Evolutionary conservation across 2,329 filamentous ascomycete species (phyloP).

Genomic region (Chaetothyriales sp.): DNA sequence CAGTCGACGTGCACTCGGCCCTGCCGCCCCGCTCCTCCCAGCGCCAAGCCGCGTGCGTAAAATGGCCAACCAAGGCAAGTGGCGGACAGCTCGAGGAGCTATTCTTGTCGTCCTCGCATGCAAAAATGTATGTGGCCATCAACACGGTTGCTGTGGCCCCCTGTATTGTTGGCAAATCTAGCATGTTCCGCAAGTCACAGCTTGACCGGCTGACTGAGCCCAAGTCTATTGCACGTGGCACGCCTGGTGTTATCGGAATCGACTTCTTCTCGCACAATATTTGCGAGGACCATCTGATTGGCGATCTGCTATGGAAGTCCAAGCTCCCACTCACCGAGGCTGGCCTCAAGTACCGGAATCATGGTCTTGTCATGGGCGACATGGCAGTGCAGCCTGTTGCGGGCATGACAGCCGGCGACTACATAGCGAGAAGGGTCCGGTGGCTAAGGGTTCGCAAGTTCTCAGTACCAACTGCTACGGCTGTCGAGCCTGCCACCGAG

Average conservation of each 20-base stretch:
- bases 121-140: conserved; percentile 96
- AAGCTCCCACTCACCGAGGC: conserved; percentile 29
- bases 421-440: conserved; percentile 65
- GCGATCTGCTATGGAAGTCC: conserved; percentile 77
- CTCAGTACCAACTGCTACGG: conserved; percentile 74
- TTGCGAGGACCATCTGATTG: conserved; percentile 93
- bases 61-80: not conserved
- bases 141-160: conserved; percentile 83
- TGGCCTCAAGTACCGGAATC: conserved; percentile 47
- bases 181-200: conserved; percentile 93
- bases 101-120: conserved; percentile 86
- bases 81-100: conserved; percentile 85
- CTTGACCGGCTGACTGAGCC: conserved; percentile 56
- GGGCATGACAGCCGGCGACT: conserved; percentile 62
- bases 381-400: conserved; percentile 81
- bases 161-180: conserved; percentile 91
- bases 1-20: conserved; percentile 52
- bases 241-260: conserved; percentile 45
- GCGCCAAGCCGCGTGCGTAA: not conserved
- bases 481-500: conserved; percentile 88
- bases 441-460: conserved; percentile 93
- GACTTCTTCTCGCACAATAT: conserved; percentile 94
- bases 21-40: conserved; percentile 6
- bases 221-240: conserved; percentile 26
- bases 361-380: conserved; percentile 73